phyloP scores from a whole-genome alignment of 345 rosid genomes.

The Pistacia atlantica region DNA sequence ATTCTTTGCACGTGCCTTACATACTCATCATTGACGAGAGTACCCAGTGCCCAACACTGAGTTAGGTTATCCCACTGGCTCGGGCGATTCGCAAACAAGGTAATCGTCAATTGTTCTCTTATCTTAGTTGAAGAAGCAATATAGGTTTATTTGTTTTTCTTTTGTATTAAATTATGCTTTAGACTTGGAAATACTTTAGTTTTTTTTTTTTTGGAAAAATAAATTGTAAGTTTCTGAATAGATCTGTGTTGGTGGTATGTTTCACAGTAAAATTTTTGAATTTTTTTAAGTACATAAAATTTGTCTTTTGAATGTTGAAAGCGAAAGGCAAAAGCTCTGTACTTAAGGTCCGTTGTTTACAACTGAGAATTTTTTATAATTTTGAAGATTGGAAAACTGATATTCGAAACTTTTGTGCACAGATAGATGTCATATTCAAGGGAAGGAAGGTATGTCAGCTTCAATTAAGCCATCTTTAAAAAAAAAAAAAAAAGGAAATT shows the following conservation, averaged over 20 bases:
- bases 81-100: slow-evolving; percentile 5
- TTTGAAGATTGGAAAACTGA: background rate
- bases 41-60: background rate
- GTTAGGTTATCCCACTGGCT: slow-evolving; percentile 30
- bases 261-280: background rate
- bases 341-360: background rate
- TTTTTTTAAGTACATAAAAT: background rate
- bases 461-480: too few species aligned
- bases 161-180: too few species aligned
- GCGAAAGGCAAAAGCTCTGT: background rate
- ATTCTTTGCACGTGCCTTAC: background rate
- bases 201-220: too few species aligned
- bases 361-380: background rate
- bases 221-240: background rate
- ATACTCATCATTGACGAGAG: too few species aligned
- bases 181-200: too few species aligned
- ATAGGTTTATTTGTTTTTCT: too few species aligned
- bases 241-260: background rate
- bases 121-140: too few species aligned
- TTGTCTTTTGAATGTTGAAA: background rate
- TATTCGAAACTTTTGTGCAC: slow-evolving; percentile 7
- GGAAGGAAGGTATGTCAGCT: slow-evolving; percentile 49
- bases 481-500: too few species aligned
- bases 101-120: background rate
- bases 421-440: slow-evolving; percentile 53